Evolutionary conservation across 352 stramenopile species (phyloP), one percentile per base, ranked within the genome.

Genomic region (Phytophthora fragariae): DNA sequence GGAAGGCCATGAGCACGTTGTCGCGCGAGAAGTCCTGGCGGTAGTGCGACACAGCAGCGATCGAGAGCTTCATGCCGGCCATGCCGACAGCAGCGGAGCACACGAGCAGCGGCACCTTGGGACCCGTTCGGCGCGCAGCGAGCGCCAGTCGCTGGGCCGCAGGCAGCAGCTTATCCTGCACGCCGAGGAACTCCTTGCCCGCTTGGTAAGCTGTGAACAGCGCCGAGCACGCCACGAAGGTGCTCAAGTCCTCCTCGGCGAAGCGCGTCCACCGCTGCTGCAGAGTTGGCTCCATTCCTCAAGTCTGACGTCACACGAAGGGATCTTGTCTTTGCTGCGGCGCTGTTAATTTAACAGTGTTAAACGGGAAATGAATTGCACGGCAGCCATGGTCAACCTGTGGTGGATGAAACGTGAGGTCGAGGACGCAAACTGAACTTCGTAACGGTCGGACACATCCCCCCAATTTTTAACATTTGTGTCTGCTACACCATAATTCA

Each of bases 11-110:
- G 54, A 88, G 57, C 21, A 89, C 71, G 52, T 85, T 91, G 21
- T 73, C 73, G 58, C 80, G 80, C 39, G 84, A 85, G 61, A 88
- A 89, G 73, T 91, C 84, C 50, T 85, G 75, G 15, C 84, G 84
- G 41, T 68, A 73, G 57, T 83, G 72, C 49, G 81, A 75, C 52
- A 91, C 84, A 8, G 72, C 78, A 0, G 65, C 65, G 58, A 89
- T 76, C 47, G 72, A 84, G 35, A 87, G 46, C 68, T 91, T 91
- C 77, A 91, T 88, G 46, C 80, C 84, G 37, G 82, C 70, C 47
- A 91, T 85, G 19, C 81, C 84, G 2, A 89, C 70, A 6, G 78
- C 76, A 0, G 76, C 69, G 0, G 84, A 88, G 56, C 76, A 64
- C 39, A 78, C 71, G 12, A 87, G 70, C 17, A 78, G 49, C 21